Base-by-base conservation (phyloP, 23 red algal species). In the Gracilaria gracilis region DNA sequence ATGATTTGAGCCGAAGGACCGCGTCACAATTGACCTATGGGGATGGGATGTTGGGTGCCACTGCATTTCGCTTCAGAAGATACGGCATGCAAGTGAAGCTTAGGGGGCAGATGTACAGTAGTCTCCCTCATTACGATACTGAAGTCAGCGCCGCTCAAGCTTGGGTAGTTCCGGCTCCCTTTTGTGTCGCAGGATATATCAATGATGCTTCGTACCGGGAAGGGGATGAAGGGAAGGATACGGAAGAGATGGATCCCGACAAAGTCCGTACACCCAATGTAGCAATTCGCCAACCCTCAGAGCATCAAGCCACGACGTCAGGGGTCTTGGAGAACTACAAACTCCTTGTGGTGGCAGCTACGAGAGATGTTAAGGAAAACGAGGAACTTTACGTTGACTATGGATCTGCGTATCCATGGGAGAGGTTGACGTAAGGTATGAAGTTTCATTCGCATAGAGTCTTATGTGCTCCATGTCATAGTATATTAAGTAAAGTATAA, bases 101-200 rank as follows among this genome's bases (percentile, higher is more conserved):
- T 7, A 58, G 4, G 4, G 54, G 54, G 54, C 19, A 23, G 4
- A 23, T n/a, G 54, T 58, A 23, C 47, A 19, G 23, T 4, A 58
- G 7, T 3, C 54, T 58, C 16, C 54, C 54, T 58, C 15, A 58
- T 58, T 58, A 58, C 4, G 23, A 58, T 58, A 3, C 54, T 4
- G 16, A 19, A 19, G 19, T n/a, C 15, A n/a, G 16, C 4, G 19
- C 54, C 16, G 23, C 54, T 2, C 6, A 13, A 3, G 54, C 23
- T 13, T n/a, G 54, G 54, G 54, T 58, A 23, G 16, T 19, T 3
- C 67, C 67, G 3, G 67, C n/a, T 2, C 4, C 19, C 3, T 73
- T 73, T 17, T 73, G 67, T 23, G 20, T 73, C 1, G 67, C 35
- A 46, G 67, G 67, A 33, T 73, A 73, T 46, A 73, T 73, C 67